Evolutionary conservation across 495 filamentous ascomycete genomes (phyloP).

Genomic region (Lineolata rhizophorae): DNA sequence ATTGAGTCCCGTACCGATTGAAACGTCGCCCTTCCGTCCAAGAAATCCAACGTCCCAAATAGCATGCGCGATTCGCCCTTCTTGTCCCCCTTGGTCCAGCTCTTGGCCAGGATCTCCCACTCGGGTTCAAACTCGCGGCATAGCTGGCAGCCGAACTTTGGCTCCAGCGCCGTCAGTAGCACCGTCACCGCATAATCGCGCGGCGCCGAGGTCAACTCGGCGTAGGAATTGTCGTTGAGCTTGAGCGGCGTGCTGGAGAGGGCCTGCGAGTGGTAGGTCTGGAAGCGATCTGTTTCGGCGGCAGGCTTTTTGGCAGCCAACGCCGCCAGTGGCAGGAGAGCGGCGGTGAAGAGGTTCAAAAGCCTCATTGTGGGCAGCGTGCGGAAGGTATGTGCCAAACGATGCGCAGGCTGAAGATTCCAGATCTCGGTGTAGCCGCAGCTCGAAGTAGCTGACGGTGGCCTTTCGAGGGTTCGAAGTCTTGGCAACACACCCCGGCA

Average conservation of each 20-base stretch:
- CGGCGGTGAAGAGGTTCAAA: conserved; percentile 27
- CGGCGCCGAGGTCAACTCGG: conserved; percentile 48
- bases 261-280: conserved; percentile 40
- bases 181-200: conserved; percentile 69
- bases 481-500: too few species aligned
- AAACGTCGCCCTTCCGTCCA: conserved; percentile 65
- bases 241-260: conserved; percentile 48
- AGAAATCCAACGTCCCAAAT: conserved; percentile 77
- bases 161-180: conserved; percentile 70
- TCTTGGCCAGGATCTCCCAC: conserved; percentile 71
- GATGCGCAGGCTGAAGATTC: too few species aligned
- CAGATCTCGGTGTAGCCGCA: too few species aligned
- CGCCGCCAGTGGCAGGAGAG: conserved; percentile 28
- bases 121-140: conserved; percentile 87
- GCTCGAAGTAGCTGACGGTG: too few species aligned
- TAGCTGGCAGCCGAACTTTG: conserved; percentile 64
- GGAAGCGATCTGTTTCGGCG: conserved; percentile 37
- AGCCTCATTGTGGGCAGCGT: conserved; percentile 17
- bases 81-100: conserved; percentile 71
- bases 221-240: conserved; percentile 54
- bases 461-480: too few species aligned
- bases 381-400: not conserved
- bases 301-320: conserved; percentile 34
- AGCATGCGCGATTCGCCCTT: conserved; percentile 46
- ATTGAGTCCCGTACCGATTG: conserved; percentile 41